Evolutionary conservation across 2,329 filamentous ascomycete species (phyloP).

Genomic region (Fusarium palustre): DNA sequence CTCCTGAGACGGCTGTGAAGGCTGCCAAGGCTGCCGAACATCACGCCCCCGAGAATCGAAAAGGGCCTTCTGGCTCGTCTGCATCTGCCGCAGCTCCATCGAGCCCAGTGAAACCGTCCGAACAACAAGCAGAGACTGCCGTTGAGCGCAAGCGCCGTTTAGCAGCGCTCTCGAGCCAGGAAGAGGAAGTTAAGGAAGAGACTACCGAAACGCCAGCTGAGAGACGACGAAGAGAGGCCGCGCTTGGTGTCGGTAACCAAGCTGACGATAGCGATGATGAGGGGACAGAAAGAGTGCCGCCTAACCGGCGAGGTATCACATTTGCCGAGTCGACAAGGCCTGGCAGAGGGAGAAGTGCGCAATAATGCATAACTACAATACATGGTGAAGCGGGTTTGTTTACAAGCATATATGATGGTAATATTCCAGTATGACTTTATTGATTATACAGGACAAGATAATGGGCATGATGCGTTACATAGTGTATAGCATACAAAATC

Average conservation of each 20-base stretch:
- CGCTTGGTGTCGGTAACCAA: constrained; percentile 70
- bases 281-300: constrained; percentile 65
- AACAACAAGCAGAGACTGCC: constrained; percentile 69
- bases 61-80: constrained; percentile 14
- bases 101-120: constrained; percentile 35
- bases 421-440: constrained; percentile 34
- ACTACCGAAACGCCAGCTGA: constrained; percentile 79
- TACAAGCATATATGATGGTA: constrained; percentile 37
- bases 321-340: constrained; percentile 64
- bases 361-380: constrained; percentile 23
- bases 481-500: constrained; percentile 22
- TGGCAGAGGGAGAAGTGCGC: constrained; percentile 32
- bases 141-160: constrained; percentile 76
- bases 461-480: constrained; percentile 26
- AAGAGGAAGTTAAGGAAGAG: constrained; percentile 55
- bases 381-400: constrained; percentile 30
- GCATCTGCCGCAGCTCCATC: constrained; percentile 24
- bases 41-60: constrained; percentile 14
- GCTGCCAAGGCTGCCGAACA: constrained; percentile 39
- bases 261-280: constrained; percentile 62
- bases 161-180: constrained; percentile 60
- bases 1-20: constrained; percentile 33
- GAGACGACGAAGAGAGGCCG: constrained; percentile 77
- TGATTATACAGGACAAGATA: constrained; percentile 16
- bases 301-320: constrained; percentile 67